These are phyloP conservation scores for Daucus carota DNA, from an alignment of 129 eudicot genomes.

Conservation along the genomic window DH1_v3.0 NC_030382.2:13511501-13512000, in stretches of 20 bases:
- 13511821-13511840: slow-evolving; percentile 88
- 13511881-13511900: background rate
- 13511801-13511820: slow-evolving; percentile 73
- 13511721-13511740: slow-evolving; percentile 74
- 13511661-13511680: no score
- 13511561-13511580: background rate
- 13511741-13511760: slow-evolving; percentile 95
- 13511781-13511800: slow-evolving; percentile 78
- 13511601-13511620: no score
- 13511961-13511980: background rate
- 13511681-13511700: slow-evolving; percentile 73
- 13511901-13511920: background rate
- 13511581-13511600: no score
- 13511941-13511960: background rate
- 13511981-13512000: background rate
- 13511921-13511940: background rate
- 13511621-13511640: slow-evolving; percentile 1
- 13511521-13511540: background rate
- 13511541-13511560: background rate
- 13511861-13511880: background rate
- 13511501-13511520: background rate
- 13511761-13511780: slow-evolving; percentile 98
- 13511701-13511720: slow-evolving; percentile 82
- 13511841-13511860: slow-evolving; percentile 26
- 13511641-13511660: slow-evolving; percentile 48